phyloP scores from a whole-genome alignment of 495 filamentous ascomycete species.

The Talaromyces proteolyticus region DNA sequence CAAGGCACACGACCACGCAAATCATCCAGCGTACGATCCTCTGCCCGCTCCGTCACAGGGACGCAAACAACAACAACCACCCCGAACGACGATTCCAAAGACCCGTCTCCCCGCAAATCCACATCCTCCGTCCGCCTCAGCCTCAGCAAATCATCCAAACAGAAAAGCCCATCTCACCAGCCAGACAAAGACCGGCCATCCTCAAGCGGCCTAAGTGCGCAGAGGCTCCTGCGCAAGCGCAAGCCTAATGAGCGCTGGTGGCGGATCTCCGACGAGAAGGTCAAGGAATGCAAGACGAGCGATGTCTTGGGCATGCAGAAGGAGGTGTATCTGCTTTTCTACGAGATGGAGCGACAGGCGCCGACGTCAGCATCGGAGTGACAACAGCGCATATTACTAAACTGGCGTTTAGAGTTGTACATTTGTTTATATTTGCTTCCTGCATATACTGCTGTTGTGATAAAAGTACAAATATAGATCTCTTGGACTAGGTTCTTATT shows the following conservation, averaged over 20 bases:
- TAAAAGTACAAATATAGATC: no score
- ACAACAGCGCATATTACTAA: no score
- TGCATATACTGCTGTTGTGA: no score
- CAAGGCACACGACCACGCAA: background rate
- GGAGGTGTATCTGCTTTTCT: slow-evolving; percentile 95
- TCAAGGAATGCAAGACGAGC: slow-evolving; percentile 85
- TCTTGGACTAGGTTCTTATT: no score
- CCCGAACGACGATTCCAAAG: background rate
- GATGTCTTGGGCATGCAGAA: slow-evolving; percentile 92
- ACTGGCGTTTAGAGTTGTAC: no score
- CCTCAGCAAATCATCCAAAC: background rate
- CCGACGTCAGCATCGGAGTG: slow-evolving; percentile 1
- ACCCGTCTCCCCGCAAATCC: background rate
- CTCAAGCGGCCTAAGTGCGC: background rate
- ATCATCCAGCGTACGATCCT: background rate
- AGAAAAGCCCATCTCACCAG: no score
- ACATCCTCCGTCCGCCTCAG: slow-evolving; percentile 1
- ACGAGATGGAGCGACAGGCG: slow-evolving; percentile 62
- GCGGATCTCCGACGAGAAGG: slow-evolving; percentile 96
- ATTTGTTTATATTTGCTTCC: no score
- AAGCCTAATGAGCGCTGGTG: slow-evolving; percentile 78
- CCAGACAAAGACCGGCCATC: background rate
- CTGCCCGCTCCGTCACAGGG: background rate
- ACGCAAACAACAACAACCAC: background rate
- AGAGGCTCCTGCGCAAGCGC: slow-evolving; percentile 44